phyloP scores from a whole-genome alignment of 2,329 filamentous ascomycete genomes.

The Sporothrix schenckii region DNA sequence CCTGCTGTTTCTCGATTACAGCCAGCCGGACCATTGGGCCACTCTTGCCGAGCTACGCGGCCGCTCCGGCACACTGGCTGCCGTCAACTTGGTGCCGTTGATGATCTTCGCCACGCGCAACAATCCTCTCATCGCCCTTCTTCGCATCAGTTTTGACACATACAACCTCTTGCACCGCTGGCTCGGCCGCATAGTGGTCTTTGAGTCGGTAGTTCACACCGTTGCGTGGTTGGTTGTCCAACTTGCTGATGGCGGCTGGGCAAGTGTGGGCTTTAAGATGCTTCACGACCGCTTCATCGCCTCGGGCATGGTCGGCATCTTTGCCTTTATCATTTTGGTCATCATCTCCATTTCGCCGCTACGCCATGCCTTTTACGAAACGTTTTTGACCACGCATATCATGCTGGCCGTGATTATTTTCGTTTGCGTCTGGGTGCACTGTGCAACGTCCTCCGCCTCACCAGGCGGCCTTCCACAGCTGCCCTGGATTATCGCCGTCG shows the following conservation, averaged over 20 bases:
- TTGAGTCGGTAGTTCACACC: conserved; percentile 71
- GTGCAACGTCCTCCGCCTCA: conserved; percentile 66
- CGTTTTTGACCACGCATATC: conserved; percentile 87
- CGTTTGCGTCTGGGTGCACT: conserved; percentile 76
- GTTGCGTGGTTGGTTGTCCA: conserved; percentile 74
- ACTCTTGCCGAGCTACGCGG: conserved; percentile 82
- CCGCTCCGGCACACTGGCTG: conserved; percentile 78
- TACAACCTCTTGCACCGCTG: conserved; percentile 90
- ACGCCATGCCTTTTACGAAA: conserved; percentile 95
- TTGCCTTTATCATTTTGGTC: conserved; percentile 66
- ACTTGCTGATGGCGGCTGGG: conserved; percentile 65
- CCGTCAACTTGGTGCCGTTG: conserved; percentile 90
- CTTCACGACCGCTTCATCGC: conserved; percentile 64
- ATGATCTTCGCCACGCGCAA: conserved; percentile 88
- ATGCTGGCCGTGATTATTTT: conserved; percentile 70
- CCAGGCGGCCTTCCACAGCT: conserved; percentile 70
- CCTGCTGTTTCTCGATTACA: conserved; percentile 65
- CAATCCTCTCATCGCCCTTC: conserved; percentile 80
- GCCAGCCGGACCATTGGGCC: conserved; percentile 59
- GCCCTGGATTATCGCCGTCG: conserved; percentile 72
- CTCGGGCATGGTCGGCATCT: conserved; percentile 57
- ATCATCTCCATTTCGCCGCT: conserved; percentile 75
- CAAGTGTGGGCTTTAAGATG: conserved; percentile 59
- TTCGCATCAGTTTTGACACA: conserved; percentile 91
- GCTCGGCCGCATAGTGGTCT: conserved; percentile 73